Conservation (phyloP, 352 stramenopile species). For the Phytophthora melonis region DNA sequence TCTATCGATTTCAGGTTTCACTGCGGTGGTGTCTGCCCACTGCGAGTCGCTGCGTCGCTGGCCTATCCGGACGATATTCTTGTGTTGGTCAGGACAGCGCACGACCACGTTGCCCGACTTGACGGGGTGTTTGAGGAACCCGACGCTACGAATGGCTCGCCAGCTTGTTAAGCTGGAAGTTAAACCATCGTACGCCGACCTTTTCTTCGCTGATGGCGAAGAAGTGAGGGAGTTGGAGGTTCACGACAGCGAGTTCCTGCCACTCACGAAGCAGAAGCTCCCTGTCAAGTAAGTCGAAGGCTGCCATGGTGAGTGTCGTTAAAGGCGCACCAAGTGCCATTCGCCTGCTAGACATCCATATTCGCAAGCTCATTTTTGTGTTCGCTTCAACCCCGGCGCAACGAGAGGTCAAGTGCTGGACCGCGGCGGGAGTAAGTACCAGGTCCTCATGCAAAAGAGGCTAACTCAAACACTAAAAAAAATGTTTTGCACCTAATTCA, state of each 20-base stretch:
- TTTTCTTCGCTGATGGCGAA: background rate
- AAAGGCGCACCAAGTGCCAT: too few relatives aligned
- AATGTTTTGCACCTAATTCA: too few relatives aligned
- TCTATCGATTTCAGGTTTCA: background rate
- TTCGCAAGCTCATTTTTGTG: too few relatives aligned
- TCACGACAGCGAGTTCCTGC: background rate
- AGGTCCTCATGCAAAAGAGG: too few relatives aligned
- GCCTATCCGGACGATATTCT: background rate
- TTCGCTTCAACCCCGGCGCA: too few relatives aligned
- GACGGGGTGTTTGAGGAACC: slow-evolving; percentile 11
- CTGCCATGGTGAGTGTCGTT: too few relatives aligned
- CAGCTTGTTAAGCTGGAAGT: background rate
- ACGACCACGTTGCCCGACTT: background rate
- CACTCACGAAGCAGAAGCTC: background rate
- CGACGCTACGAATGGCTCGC: background rate
- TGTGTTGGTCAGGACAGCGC: background rate
- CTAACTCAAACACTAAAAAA: too few relatives aligned
- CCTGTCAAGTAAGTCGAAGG: too few relatives aligned
- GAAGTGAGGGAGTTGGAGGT: background rate
- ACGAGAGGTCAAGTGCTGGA: too few relatives aligned
- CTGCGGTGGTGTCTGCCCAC: background rate
- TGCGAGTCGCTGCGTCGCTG: background rate
- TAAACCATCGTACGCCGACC: too few relatives aligned
- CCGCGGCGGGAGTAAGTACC: too few relatives aligned
- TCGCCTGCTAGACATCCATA: too few relatives aligned